phyloP scores from a whole-genome alignment of 306 rosid species.

The Casuarina cunninghamiana region DNA sequence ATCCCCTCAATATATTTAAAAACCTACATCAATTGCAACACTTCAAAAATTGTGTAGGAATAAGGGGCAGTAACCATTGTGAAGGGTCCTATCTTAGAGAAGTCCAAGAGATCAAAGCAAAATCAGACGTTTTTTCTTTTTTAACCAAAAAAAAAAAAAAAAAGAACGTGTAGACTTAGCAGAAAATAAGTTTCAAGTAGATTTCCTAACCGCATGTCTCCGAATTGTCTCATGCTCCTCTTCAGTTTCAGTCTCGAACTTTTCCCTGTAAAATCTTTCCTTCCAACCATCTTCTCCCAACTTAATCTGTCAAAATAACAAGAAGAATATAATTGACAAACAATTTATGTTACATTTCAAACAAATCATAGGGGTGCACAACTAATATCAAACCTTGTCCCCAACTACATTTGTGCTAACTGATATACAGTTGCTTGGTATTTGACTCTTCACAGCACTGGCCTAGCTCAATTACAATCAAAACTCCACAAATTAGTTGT shows the following conservation, averaged over 20 bases:
- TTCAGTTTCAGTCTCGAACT: conserved; percentile 24
- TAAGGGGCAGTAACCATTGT: background rate
- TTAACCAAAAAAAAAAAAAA: background rate
- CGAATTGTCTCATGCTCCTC: conserved; percentile 2
- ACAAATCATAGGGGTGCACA: background rate
- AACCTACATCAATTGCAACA: conserved; percentile 19
- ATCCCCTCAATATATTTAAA: conserved; percentile 33
- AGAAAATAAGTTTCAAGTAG: background rate
- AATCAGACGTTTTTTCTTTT: too few species aligned
- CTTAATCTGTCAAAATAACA: conserved; percentile 23
- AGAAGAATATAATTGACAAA: background rate
- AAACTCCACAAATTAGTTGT: background rate
- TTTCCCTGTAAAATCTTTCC: conserved; percentile 25
- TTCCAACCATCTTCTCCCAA: conserved; percentile 27
- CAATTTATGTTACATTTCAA: background rate
- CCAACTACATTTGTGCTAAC: background rate
- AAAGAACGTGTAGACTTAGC: background rate
- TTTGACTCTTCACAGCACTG: conserved; percentile 1
- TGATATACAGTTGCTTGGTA: background rate
- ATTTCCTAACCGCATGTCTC: conserved; percentile 19
- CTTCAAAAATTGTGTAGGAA: background rate
- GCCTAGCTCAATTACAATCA: conserved; percentile 6
- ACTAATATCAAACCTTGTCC: conserved; percentile 13
- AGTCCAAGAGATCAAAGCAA: background rate
- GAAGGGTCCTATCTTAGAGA: background rate